phyloP scores from a whole-genome alignment of 257 asterid species.

The Linderniella brevidens region DNA sequence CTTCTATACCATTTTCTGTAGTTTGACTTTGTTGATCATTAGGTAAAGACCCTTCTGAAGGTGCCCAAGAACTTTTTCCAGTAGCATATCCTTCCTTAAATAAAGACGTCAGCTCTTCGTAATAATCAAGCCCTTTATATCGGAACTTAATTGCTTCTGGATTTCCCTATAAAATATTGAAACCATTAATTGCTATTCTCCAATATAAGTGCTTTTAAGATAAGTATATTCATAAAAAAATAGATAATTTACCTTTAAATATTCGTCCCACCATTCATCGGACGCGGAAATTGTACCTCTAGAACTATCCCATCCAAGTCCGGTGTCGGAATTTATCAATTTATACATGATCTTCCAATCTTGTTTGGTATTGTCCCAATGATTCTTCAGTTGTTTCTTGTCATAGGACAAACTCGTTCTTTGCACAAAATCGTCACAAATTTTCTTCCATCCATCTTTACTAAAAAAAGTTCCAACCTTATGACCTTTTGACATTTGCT shows the following conservation, averaged over 20 bases:
- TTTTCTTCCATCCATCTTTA: background rate
- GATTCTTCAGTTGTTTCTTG: background rate
- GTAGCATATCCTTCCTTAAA: slow-evolving; percentile 2
- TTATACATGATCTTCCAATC: slow-evolving; percentile 4
- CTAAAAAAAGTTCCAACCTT: background rate
- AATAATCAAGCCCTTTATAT: slow-evolving; percentile 2
- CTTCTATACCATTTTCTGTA: background rate
- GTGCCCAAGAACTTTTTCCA: slow-evolving; percentile 5
- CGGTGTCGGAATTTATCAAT: background rate
- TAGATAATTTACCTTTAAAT: no score
- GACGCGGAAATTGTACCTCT: no score
- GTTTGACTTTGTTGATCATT: slow-evolving; percentile 3
- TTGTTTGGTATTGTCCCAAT: slow-evolving; percentile 3
- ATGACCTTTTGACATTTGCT: slow-evolving; percentile 2
- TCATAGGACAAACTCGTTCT: background rate
- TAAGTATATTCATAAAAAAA: no score
- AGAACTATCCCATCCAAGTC: background rate
- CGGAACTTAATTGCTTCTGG: background rate
- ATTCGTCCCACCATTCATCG: no score
- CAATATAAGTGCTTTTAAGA: no score
- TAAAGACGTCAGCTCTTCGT: background rate
- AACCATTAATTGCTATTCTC: background rate
- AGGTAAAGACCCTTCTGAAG: slow-evolving; percentile 6
- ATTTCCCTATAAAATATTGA: background rate
- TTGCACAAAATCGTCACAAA: background rate